These are phyloP conservation scores for Ceratocystis smalleyi DNA, from an alignment of 2,329 filamentous ascomycete genomes.

Conservation along the genomic window DNA sequence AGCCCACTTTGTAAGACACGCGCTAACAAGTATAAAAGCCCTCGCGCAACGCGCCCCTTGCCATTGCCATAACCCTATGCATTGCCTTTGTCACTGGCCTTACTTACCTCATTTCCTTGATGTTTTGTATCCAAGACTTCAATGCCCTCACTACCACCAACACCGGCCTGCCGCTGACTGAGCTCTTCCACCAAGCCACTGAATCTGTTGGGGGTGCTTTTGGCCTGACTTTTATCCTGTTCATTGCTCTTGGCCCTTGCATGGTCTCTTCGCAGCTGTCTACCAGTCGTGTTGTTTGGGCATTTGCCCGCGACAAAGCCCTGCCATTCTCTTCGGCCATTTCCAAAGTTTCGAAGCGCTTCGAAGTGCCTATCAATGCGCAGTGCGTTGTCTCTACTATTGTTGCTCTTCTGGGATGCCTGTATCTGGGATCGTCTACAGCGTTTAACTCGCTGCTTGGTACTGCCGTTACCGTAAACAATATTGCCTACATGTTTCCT, in stretches of 20 bases:
- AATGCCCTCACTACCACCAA: conserved; percentile 28
- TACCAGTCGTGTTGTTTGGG: conserved; percentile 27
- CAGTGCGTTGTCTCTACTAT: conserved; percentile 24
- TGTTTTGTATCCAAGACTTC: conserved; percentile 37
- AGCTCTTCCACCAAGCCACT: conserved; percentile 31
- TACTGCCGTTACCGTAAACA: conserved; percentile 29
- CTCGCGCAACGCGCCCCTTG: conserved; percentile 27
- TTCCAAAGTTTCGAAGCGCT: conserved; percentile 24
- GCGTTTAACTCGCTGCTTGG: conserved; percentile 31
- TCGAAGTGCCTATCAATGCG: conserved; percentile 27
- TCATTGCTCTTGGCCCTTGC: conserved; percentile 30
- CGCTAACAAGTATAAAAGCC: conserved; percentile 19
- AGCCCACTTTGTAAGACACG: too few species aligned
- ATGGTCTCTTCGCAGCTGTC: conserved; percentile 25
- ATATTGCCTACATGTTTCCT: conserved; percentile 31
- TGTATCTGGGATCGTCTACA: conserved; percentile 30
- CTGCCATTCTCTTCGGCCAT: conserved; percentile 27
- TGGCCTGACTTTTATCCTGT: conserved; percentile 28
- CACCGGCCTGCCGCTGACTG: conserved; percentile 30
- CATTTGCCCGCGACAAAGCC: conserved; percentile 31
- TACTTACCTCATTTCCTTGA: conserved; percentile 35
- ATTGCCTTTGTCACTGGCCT: conserved; percentile 37
- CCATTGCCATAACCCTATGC: conserved; percentile 29
- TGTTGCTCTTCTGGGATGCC: conserved; percentile 27
- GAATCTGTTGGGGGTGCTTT: conserved; percentile 28